Evolutionary conservation across 345 rosid genomes (phyloP).

Genomic region (Brassica carinata): DNA sequence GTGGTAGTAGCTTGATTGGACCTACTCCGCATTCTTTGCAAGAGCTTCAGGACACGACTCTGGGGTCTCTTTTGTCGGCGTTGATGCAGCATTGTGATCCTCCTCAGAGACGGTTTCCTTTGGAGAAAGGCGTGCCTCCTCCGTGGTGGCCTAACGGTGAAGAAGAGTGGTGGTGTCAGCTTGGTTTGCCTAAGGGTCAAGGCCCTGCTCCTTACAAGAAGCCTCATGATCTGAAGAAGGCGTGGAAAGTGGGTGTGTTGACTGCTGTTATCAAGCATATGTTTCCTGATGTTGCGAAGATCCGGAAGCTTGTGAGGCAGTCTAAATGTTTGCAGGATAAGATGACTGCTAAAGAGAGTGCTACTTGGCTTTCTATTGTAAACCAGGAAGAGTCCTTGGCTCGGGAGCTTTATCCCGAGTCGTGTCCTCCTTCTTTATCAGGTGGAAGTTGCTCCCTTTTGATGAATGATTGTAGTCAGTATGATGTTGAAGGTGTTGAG

Average conservation of each 20-base stretch:
- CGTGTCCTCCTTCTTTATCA: slow-evolving; percentile 41
- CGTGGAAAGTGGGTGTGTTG: slow-evolving; percentile 96
- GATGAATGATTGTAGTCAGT: slow-evolving; percentile 69
- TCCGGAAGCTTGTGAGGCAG: slow-evolving; percentile 82
- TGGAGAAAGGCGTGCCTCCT: slow-evolving; percentile 88
- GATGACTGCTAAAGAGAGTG: slow-evolving; percentile 99
- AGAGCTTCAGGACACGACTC: slow-evolving; percentile 96
- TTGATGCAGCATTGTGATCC: slow-evolving; percentile 98
- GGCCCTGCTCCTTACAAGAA: slow-evolving; percentile 86
- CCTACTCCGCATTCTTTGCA: slow-evolving; percentile 65
- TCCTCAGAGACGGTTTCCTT: slow-evolving; percentile 89
- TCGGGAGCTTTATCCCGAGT: slow-evolving; percentile 56
- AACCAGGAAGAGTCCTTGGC: slow-evolving; percentile 77
- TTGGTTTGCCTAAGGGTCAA: slow-evolving; percentile 70
- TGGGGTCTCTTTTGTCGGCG: slow-evolving; percentile 89
- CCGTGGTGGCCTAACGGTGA: slow-evolving; percentile 98
- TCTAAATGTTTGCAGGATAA: slow-evolving; percentile 98
- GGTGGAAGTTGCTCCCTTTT: slow-evolving; percentile 49
- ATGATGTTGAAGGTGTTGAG: slow-evolving; percentile 76
- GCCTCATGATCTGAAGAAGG: slow-evolving; percentile 96
- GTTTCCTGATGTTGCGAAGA: slow-evolving; percentile 94
- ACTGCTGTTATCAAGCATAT: slow-evolving; percentile 97
- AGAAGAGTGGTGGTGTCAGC: slow-evolving; percentile 92
- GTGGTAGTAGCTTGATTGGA: slow-evolving; percentile 52
- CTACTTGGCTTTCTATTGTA: slow-evolving; percentile 90